These are phyloP conservation scores for Diaporthe citrichinensis DNA, from an alignment of 2,329 filamentous ascomycete species.

Conservation along the genomic window DNA sequence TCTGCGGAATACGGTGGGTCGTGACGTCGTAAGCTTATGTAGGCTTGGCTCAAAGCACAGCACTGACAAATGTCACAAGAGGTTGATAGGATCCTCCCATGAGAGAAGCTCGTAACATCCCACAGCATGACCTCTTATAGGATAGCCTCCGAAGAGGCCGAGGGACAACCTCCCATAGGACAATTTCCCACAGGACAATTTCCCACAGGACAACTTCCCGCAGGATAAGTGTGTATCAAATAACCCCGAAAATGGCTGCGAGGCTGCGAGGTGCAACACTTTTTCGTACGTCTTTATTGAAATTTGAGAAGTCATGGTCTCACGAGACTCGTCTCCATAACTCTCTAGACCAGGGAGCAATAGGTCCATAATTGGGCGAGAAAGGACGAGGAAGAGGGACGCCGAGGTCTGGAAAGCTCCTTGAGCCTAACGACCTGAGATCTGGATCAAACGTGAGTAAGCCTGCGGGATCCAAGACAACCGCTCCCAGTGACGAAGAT, in stretches of 20 bases:
- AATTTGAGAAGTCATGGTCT: neutral
- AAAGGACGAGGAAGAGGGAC: neutral
- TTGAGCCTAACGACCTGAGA: neutral
- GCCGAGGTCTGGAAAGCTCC: neutral
- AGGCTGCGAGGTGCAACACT: neutral
- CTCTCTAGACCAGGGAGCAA: neutral
- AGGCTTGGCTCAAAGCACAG: neutral
- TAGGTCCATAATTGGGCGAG: neutral
- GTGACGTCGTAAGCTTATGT: neutral
- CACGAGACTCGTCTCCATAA: neutral
- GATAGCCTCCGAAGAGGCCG: neutral
- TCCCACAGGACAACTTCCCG: no score
- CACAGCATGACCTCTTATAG: neutral
- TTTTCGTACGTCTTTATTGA: neutral
- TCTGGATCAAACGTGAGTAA: neutral
- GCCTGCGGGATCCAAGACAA: slow-evolving; percentile 35
- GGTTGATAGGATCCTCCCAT: neutral
- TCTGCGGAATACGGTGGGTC: neutral
- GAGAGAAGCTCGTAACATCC: neutral
- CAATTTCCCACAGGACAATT: neutral
- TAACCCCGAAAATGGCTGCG: no score
- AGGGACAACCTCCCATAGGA: neutral
- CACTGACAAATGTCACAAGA: neutral
- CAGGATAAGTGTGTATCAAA: no score
- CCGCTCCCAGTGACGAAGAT: slow-evolving; percentile 8